These are phyloP conservation scores for Effrenium voratum DNA, from an alignment of 73 alveolate genomes.

Conservation along the genomic window DNA sequence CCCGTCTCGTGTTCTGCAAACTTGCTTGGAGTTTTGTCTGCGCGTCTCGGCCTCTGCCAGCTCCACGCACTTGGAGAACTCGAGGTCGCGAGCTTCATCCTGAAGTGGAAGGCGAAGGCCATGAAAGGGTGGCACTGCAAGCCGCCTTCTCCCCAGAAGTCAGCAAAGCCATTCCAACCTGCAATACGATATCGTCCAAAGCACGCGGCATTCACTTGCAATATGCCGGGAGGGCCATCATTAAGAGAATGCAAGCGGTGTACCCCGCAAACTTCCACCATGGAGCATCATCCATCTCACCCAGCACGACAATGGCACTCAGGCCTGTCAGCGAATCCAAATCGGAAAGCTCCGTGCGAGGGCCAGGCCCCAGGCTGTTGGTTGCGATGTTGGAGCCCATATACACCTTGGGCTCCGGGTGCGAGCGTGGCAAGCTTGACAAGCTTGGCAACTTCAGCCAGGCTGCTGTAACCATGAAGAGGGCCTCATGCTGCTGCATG, in stretches of 20 bases:
- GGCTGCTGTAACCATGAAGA: conserved; percentile 60
- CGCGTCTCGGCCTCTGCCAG: conserved; percentile 11
- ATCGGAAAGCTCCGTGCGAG: neutral
- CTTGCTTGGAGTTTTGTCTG: too few species aligned
- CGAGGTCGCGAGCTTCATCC: conserved; percentile 57
- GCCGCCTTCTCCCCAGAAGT: conserved; percentile 72
- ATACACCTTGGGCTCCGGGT: neutral
- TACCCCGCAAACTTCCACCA: conserved; percentile 57
- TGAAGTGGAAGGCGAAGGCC: neutral
- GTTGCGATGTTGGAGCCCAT: conserved; percentile 89
- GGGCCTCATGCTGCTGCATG: conserved; percentile 75
- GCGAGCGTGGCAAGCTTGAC: neutral
- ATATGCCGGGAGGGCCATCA: conserved; percentile 26
- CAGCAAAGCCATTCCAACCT: conserved; percentile 68
- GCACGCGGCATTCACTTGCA: neutral
- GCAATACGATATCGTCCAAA: neutral
- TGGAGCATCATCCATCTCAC: conserved; percentile 73
- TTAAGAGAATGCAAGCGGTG: conserved; percentile 34
- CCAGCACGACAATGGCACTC: conserved; percentile 52
- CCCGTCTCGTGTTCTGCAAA: too few species aligned
- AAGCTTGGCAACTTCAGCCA: neutral
- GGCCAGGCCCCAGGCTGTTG: conserved; percentile 15
- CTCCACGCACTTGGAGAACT: conserved; percentile 28
- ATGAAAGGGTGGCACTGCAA: neutral
- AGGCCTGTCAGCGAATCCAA: neutral